phyloP scores from a whole-genome alignment of 768 basidiomycete genomes.

The Amanita muscaria region DNA sequence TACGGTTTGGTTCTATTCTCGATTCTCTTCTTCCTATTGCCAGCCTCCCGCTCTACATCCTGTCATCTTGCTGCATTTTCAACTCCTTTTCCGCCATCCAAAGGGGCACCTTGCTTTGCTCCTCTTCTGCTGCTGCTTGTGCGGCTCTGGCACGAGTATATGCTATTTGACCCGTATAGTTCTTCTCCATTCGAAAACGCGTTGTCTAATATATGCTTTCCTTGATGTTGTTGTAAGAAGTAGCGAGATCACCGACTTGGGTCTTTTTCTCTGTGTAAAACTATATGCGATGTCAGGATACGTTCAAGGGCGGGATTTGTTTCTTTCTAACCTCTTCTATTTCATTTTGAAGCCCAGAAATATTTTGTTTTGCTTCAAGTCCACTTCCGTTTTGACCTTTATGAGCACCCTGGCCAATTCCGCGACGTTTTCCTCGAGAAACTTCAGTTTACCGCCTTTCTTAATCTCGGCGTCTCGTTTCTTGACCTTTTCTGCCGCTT shows the following conservation, averaged over 20 bases:
- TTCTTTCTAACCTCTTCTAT: conserved; percentile 52
- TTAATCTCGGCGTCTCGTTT: conserved; percentile 80
- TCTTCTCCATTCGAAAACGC: conserved; percentile 76
- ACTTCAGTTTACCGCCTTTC: conserved; percentile 89
- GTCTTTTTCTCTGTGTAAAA: conserved; percentile 49
- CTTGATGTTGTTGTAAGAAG: conserved; percentile 54
- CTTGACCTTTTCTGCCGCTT: conserved; percentile 64
- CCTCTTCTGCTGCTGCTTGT: conserved; percentile 74
- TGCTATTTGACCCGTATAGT: conserved; percentile 93
- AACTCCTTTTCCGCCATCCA: conserved; percentile 74
- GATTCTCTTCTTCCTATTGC: conserved; percentile 64
- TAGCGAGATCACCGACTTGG: conserved; percentile 47
- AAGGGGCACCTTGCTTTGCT: conserved; percentile 71
- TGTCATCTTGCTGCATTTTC: no score
- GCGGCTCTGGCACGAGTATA: conserved; percentile 70
- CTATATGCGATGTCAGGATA: conserved; percentile 38
- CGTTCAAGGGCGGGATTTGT: not conserved
- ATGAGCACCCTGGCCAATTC: conserved; percentile 72
- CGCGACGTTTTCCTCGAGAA: conserved; percentile 71
- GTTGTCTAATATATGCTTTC: conserved; percentile 57
- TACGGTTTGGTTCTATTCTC: conserved; percentile 47
- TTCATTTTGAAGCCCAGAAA: conserved; percentile 43
- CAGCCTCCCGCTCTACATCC: conserved; percentile 76
- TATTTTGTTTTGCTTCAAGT: conserved; percentile 62
- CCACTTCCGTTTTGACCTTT: conserved; percentile 73